Percentiles rank a stretch among this genome's conserved stretches.
Conservation (phyloP, 2,329 filamentous ascomycete genomes). For the Beauveria rudraprayagi region DNA sequence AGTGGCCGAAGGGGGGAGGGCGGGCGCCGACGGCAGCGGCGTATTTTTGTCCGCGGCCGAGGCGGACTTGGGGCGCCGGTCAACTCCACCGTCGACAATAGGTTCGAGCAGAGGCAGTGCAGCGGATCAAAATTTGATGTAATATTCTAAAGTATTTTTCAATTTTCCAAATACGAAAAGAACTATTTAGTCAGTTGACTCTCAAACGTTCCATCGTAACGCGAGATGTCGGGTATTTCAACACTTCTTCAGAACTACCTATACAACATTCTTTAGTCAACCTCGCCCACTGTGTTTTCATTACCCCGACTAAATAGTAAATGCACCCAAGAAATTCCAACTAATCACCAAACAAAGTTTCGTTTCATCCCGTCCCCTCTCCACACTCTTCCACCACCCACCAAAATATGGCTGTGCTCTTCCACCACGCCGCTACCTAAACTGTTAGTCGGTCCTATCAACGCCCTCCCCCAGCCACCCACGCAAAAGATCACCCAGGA, state of each 20-base stretch:
- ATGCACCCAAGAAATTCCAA: background rate
- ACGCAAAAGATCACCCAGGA: background rate
- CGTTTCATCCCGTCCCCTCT: background rate
- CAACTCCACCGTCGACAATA: background rate
- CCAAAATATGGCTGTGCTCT: background rate
- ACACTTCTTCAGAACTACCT: background rate
- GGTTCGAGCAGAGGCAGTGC: background rate
- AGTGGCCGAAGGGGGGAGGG: background rate
- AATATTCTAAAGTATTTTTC: background rate
- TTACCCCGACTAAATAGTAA: background rate
- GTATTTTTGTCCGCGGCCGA: background rate
- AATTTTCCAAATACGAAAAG: background rate
- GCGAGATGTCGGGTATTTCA: no score
- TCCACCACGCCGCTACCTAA: background rate
- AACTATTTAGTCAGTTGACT: no score
- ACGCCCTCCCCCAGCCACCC: background rate
- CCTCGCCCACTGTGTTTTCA: background rate
- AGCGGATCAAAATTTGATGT: no score
- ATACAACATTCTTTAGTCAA: background rate
- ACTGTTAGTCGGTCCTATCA: background rate
- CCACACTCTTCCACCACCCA: background rate
- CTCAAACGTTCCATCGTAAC: no score
- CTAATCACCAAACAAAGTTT: background rate
- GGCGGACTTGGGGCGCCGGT: background rate
- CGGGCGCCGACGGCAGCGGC: background rate